Evolutionary conservation across 495 filamentous ascomycete species (phyloP).

Genomic region (Terfezia claveryi): DNA sequence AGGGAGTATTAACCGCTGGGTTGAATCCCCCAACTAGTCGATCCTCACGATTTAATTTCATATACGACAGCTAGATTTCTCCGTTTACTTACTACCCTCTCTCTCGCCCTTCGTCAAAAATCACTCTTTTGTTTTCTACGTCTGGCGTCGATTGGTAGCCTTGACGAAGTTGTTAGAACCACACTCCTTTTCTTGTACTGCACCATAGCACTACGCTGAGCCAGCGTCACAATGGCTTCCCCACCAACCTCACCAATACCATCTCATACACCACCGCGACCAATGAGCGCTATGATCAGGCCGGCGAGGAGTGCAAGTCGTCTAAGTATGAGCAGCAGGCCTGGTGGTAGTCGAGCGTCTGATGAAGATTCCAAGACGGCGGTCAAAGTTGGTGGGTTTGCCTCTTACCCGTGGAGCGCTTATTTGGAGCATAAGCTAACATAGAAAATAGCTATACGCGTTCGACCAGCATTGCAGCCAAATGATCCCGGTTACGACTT

Average conservation of each 20-base stretch:
- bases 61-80: too few species aligned
- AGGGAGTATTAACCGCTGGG: too few species aligned
- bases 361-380: slow-evolving; percentile 88
- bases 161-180: too few species aligned
- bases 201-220: background rate
- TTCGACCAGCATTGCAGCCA: slow-evolving; percentile 67
- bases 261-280: slow-evolving; percentile 22
- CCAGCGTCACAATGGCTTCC: background rate
- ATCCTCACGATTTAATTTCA: too few species aligned
- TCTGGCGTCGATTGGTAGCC: too few species aligned
- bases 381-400: slow-evolving; percentile 92
- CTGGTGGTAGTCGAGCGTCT: slow-evolving; percentile 63
- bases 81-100: too few species aligned
- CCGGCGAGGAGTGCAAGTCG: slow-evolving; percentile 69
- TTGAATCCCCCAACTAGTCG: too few species aligned
- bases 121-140: too few species aligned
- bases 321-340: slow-evolving; percentile 66
- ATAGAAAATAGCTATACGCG: slow-evolving; percentile 53
- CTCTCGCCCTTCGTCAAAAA: too few species aligned
- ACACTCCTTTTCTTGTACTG: too few species aligned
- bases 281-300: slow-evolving; percentile 69
- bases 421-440: background rate
- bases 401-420: background rate
- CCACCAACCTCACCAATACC: background rate
- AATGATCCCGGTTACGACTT: slow-evolving; percentile 82